phyloP scores from a whole-genome alignment of 345 rosid genomes.

The Euphorbia tirucalli region DNA sequence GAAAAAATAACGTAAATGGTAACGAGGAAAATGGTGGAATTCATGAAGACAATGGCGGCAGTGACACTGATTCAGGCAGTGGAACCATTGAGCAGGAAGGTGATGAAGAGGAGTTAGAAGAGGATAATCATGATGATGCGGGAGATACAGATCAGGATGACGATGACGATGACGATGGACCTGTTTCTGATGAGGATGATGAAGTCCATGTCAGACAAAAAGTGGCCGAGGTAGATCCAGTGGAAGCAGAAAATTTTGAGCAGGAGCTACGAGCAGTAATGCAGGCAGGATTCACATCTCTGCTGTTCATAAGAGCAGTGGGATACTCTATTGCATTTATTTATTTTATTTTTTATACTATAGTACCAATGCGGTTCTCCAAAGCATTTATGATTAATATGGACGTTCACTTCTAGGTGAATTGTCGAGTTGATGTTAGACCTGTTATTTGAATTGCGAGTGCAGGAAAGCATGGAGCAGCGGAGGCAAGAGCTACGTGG shows the following conservation, averaged over 20 bases:
- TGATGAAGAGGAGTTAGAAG: slow-evolving; percentile 78
- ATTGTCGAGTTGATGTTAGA: neutral
- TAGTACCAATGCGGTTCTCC: neutral
- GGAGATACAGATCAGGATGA: slow-evolving; percentile 62
- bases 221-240: slow-evolving; percentile 71
- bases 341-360: neutral
- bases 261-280: slow-evolving; percentile 86
- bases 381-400: neutral
- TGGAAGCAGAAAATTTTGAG: slow-evolving; percentile 76
- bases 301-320: slow-evolving; percentile 4
- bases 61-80: slow-evolving; percentile 84
- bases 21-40: slow-evolving; percentile 68
- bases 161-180: slow-evolving; percentile 59
- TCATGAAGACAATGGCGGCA: slow-evolving; percentile 58
- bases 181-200: slow-evolving; percentile 85
- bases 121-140: slow-evolving; percentile 68
- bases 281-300: slow-evolving; percentile 52
- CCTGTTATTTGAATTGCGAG: slow-evolving; percentile 16
- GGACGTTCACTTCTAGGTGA: neutral
- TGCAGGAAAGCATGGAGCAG: slow-evolving; percentile 99
- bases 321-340: neutral
- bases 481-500: slow-evolving; percentile 85
- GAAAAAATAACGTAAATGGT: slow-evolving; percentile 42
- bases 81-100: slow-evolving; percentile 63
- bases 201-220: slow-evolving; percentile 86